A percentile compares a stretch with the other conserved stretches of the same genome.
Conservation (phyloP, 495 filamentous ascomycete genomes). For the Stereocaulon alpinum region DNA sequence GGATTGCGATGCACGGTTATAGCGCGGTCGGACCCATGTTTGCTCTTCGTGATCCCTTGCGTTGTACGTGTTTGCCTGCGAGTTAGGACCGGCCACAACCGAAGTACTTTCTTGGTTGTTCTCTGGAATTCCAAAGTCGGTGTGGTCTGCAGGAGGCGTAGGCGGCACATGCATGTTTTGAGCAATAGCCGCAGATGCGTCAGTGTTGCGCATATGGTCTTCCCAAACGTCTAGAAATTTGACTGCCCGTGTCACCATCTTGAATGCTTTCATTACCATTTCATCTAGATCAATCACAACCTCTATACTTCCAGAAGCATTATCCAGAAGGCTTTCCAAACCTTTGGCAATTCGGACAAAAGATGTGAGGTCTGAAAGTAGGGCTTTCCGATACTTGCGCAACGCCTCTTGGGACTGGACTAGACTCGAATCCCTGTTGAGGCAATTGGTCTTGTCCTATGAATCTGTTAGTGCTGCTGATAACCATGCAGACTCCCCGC, state of each 20-base stretch:
- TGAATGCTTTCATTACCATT: conserved; percentile 87
- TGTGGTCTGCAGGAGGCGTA: conserved; percentile 58
- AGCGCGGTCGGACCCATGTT: conserved; percentile 12
- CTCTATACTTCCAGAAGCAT: conserved; percentile 42
- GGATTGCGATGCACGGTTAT: conserved; percentile 21
- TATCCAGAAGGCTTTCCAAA: conserved; percentile 54
- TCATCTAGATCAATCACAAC: conserved; percentile 76
- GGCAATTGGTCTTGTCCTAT: conserved; percentile 78
- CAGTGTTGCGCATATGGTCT: conserved; percentile 53
- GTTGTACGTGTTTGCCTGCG: conserved; percentile 12
- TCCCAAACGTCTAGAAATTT: conserved; percentile 86
- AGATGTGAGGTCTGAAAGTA: conserved; percentile 80
- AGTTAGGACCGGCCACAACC: conserved; percentile 2
- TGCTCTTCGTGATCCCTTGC: conserved; percentile 15
- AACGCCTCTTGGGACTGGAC: conserved; percentile 67
- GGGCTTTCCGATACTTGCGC: conserved; percentile 68
- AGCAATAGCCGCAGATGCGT: conserved; percentile 45
- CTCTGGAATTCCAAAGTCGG: conserved; percentile 7
- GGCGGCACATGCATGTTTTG: conserved; percentile 44
- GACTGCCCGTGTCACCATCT: conserved; percentile 83
- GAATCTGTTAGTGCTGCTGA: conserved; percentile 19
- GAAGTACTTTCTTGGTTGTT: conserved; percentile 6
- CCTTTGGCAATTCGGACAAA: conserved; percentile 80
- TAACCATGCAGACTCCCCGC: conserved; percentile 4
- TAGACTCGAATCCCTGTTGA: conserved; percentile 67